A percentile compares a stretch with the other conserved stretches of the same genome.
These are phyloP conservation scores for Phytophthora ramorum DNA, from an alignment of 352 stramenopile species.

Conservation along the genomic window DNA sequence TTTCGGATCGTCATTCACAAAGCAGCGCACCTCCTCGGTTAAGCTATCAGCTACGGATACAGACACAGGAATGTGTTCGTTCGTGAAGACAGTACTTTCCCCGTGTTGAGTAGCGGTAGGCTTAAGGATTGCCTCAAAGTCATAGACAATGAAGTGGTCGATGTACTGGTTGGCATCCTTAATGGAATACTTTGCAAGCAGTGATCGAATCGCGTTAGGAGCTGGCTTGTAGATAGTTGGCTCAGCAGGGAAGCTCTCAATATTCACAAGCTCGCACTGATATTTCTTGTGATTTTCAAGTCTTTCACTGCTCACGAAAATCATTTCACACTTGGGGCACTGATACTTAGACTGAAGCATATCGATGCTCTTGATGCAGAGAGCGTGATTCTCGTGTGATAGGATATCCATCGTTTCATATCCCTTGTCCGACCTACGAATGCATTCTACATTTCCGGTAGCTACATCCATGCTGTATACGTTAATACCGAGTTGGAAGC, in stretches of 20 bases:
- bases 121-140: slow-evolving; percentile 12
- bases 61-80: slow-evolving; percentile 11
- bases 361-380: too few relatives aligned
- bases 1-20: slow-evolving; percentile 11
- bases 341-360: not conserved
- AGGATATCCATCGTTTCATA: too few relatives aligned
- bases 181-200: slow-evolving; percentile 7
- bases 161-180: slow-evolving; percentile 15
- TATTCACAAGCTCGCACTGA: too few relatives aligned
- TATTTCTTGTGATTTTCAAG: too few relatives aligned
- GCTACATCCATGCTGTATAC: slow-evolving; percentile 8
- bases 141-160: slow-evolving; percentile 32
- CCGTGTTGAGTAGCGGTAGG: slow-evolving; percentile 5
- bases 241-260: too few relatives aligned
- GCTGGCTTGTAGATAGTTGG: too few relatives aligned
- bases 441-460: not conserved
- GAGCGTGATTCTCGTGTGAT: too few relatives aligned
- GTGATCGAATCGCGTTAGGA: not conserved
- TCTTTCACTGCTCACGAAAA: not conserved
- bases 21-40: slow-evolving; percentile 11
- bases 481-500: slow-evolving; percentile 13
- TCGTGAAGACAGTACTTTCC: slow-evolving; percentile 13
- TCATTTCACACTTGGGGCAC: not conserved
- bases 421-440: too few relatives aligned
- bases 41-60: slow-evolving; percentile 14